Base-by-base conservation (phyloP, 257 asterid genomes). In the Ballota nigra region DNA sequence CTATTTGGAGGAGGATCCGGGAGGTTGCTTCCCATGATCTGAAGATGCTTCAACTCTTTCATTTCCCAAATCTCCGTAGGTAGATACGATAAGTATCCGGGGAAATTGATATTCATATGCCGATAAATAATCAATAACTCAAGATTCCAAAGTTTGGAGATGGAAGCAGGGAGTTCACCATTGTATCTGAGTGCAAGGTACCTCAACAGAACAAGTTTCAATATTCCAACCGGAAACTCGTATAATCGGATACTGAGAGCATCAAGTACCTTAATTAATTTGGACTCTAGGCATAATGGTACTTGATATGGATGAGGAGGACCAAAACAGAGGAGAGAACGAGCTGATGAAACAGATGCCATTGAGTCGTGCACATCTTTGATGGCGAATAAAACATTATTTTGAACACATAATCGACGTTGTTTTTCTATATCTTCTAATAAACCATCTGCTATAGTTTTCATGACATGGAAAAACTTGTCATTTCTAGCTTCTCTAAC, bases 21-120 rank as follows among this genome's bases (percentile, higher is more conserved):
- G 22, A 66, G 12, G 41, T 10, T 8, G 5, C 59, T 4, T 9
- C 59, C 53, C 5, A 3, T 18, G 24, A 74, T 13, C 4, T 57
- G 7, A 13, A 66, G 69, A 66, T 74, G 73, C 52, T 26, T 57
- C 9, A 74, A 15, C 49, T 66, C 12, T 31, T 51, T 3, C 70
- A 75, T 18, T 16, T 67, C 26, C 70, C 70, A 68, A 1, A 68
- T 51, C 20, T 59, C 73, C 38, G 7, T 0, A 11, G 68, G 68
- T 7, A 66, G 51, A 66, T 15, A 36, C 15, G 20, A 41, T 1
- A 16, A 5, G 28, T 10, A 8, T 24, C 15, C n/a, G 2, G 28
- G 15, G 11, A 13, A 59, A 1, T 16, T 40, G 31, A 33, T 53
- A 7, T 13, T 12, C 2, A 15, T 0, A 38, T 40, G 52, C 13